Percentiles rank a stretch among this genome's conserved stretches.
These are phyloP conservation scores for Hordeum marinum DNA, from an alignment of 176 grass and related monocot species.

Conservation along the genomic window DNA sequence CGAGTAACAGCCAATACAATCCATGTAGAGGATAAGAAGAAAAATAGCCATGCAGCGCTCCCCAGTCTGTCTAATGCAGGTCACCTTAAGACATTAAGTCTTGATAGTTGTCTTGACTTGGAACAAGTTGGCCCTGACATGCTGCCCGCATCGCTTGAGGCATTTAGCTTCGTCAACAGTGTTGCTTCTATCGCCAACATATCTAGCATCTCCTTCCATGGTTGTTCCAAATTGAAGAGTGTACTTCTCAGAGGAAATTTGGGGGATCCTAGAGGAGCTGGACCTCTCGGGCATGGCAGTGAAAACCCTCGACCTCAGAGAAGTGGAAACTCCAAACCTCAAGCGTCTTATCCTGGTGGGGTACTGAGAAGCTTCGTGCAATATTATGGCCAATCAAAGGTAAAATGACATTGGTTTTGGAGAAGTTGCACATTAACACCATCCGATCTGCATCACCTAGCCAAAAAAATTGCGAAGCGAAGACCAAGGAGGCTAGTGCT, in stretches of 20 bases:
- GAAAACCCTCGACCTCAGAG: neutral
- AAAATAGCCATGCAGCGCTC: neutral
- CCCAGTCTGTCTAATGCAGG: neutral
- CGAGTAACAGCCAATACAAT: neutral
- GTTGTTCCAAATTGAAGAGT: neutral
- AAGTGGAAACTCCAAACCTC: neutral
- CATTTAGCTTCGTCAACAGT: neutral
- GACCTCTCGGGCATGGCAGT: neutral
- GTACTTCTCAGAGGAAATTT: neutral
- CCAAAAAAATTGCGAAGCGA: too few relatives aligned
- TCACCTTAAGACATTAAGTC: too few relatives aligned
- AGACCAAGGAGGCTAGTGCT: neutral
- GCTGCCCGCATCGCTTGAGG: neutral
- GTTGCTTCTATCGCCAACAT: neutral
- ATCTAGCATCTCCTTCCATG: neutral
- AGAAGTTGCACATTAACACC: neutral
- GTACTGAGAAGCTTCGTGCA: neutral
- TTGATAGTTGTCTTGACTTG: fast-evolving
- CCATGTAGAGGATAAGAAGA: neutral
- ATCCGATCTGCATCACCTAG: neutral
- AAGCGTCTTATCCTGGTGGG: neutral
- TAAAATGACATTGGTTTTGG: fast-evolving
- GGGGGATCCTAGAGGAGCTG: fast-evolving
- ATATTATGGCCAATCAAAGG: neutral
- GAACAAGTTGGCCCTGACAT: too few relatives aligned